phyloP scores from a whole-genome alignment of 1,284 basidiomycete genomes.

The Cryptococcus sp. region DNA sequence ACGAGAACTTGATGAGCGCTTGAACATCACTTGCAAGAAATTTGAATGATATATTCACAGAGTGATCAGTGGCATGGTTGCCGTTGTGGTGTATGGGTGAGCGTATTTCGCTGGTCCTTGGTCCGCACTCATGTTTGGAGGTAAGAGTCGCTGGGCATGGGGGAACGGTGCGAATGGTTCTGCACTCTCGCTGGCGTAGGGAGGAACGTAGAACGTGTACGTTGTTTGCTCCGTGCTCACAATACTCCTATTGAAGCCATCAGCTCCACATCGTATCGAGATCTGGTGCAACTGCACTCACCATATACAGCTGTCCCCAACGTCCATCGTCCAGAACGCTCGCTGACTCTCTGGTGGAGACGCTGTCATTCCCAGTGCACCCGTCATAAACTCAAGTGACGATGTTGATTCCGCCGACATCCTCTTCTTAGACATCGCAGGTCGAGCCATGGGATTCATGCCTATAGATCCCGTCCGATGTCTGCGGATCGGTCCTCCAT shows the following conservation, averaged over 20 bases:
- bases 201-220: conserved; percentile 92
- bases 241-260: conserved; percentile 38
- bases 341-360: conserved; percentile 11
- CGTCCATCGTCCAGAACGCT: conserved; percentile 41
- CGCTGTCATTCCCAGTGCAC: conserved; percentile 4
- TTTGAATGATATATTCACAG: conserved; percentile 30
- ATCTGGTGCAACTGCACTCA: conserved; percentile 20
- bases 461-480: conserved; percentile 40
- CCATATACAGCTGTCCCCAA: conserved; percentile 46
- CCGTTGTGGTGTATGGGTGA: conserved; percentile 39
- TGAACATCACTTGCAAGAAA: conserved; percentile 1
- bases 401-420: conserved; percentile 30
- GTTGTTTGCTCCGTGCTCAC: conserved; percentile 49
- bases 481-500: conserved; percentile 46
- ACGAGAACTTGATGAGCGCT: conserved; percentile 36
- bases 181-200: conserved; percentile 54
- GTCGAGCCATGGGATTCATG: conserved; percentile 35
- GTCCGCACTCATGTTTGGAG: conserved; percentile 60
- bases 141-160: conserved; percentile 76
- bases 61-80: conserved; percentile 40
- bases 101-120: conserved; percentile 26
- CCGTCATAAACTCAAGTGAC: conserved; percentile 20
- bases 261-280: background rate
- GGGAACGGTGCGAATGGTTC: conserved; percentile 87
- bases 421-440: conserved; percentile 37